These are phyloP conservation scores for Cryptosporidium sp. DNA, from an alignment of 169 alveolate species.

Conservation along the genomic window DNA sequence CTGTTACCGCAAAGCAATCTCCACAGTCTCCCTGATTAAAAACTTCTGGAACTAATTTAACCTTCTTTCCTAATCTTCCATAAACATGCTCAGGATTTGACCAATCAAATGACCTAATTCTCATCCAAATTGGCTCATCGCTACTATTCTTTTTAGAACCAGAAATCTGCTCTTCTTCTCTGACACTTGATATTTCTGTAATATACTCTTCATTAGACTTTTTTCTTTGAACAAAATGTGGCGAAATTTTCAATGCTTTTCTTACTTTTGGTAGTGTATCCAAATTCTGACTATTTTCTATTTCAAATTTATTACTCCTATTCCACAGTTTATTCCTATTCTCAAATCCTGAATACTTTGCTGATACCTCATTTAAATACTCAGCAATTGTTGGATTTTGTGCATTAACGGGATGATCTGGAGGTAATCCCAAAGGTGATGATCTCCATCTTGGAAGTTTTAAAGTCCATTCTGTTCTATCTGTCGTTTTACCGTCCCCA, in stretches of 20 bases:
- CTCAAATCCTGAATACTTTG: slow-evolving; percentile 23
- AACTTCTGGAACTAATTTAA: slow-evolving; percentile 19
- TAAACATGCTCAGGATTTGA: slow-evolving; percentile 58
- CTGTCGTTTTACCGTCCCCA: slow-evolving; percentile 61
- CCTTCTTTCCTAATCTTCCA: slow-evolving; percentile 65
- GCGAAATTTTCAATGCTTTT: slow-evolving; percentile 34
- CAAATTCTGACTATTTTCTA: background rate
- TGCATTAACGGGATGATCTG: slow-evolving; percentile 69
- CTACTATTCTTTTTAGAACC: background rate
- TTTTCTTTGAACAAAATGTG: slow-evolving; percentile 37
- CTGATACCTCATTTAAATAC: slow-evolving; percentile 36
- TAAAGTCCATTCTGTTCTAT: slow-evolving; percentile 61
- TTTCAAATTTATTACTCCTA: background rate
- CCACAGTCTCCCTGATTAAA: slow-evolving; percentile 67
- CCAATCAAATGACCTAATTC: slow-evolving; percentile 53
- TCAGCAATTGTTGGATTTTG: slow-evolving; percentile 67
- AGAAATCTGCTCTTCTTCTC: background rate
- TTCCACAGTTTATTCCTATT: slow-evolving; percentile 32
- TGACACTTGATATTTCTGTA: slow-evolving; percentile 32
- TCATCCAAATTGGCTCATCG: slow-evolving; percentile 57
- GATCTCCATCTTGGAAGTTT: slow-evolving; percentile 73
- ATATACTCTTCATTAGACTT: slow-evolving; percentile 28
- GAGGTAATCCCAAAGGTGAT: slow-evolving; percentile 72
- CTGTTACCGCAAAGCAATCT: slow-evolving; percentile 55
- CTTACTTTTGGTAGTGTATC: slow-evolving; percentile 11